phyloP scores from a whole-genome alignment of 140 eudicot species.

The Flaveria floridana region DNA sequence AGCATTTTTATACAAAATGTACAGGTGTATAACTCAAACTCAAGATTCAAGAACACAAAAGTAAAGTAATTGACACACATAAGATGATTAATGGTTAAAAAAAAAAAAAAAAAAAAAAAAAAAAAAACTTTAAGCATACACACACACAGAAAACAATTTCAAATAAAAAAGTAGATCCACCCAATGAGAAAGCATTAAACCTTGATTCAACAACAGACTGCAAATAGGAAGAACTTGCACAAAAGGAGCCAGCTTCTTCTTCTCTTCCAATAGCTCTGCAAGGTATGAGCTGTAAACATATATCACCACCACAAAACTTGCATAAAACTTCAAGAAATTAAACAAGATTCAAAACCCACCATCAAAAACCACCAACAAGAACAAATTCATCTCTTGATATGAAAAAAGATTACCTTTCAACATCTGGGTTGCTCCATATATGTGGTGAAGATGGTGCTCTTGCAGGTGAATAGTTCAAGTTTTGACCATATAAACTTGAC shows the following conservation, averaged over 20 bases:
- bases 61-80: background rate
- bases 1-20: conserved; percentile 9
- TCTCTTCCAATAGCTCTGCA: conserved; percentile 68
- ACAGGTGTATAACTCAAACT: background rate
- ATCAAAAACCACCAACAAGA: background rate
- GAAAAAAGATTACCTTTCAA: conserved; percentile 44
- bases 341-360: conserved; percentile 1
- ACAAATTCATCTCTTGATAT: background rate
- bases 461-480: conserved; percentile 62
- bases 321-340: conserved; percentile 23
- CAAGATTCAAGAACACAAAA: conserved; percentile 16
- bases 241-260: conserved; percentile 64
- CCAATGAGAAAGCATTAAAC: conserved; percentile 31
- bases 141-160: background rate
- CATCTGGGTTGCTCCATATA: conserved; percentile 55
- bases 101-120: too few relatives aligned
- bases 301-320: conserved; percentile 14
- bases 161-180: conserved; percentile 43
- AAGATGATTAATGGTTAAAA: background rate
- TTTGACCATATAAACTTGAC: conserved; percentile 62
- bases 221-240: conserved; percentile 68
- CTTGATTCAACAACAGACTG: conserved; percentile 64
- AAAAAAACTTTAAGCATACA: background rate
- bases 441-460: conserved; percentile 58
- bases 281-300: conserved; percentile 60